Evolutionary conservation across 148 eudicot species (phyloP), one percentile per base, ranked within the genome.

Genomic region (Salicornia ramosissima): DNA sequence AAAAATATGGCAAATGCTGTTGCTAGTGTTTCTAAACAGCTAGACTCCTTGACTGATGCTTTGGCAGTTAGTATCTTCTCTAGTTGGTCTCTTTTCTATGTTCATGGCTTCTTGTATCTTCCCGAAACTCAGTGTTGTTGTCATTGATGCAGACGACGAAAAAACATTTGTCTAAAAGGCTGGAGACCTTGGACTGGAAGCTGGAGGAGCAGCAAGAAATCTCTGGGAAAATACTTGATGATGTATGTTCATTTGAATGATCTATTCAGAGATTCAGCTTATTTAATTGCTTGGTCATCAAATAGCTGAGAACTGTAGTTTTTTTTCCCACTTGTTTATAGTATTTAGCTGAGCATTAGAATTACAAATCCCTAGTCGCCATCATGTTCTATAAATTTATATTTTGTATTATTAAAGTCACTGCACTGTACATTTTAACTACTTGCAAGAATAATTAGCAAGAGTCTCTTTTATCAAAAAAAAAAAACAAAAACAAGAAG

Each of bases 1-100:
- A 77, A 90, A 81, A 92, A 92, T 78, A 90, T 92, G 98, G 90
- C 98, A 67, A 92, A 80, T 77, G 98, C 98, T 73, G 98, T 92
- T 79, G 83, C 87, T 71, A 72, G 77, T 49, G 94, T 92, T 39
- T 85, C 96, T 6, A 92, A 90, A 74, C 97, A 92, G 79, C 84
- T 92, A 61, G 97, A 92, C 75, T 65, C 82, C 75, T 87, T 92
- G 21, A 81, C 94, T 21, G 98, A 92, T 59, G 84, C 98, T 67
- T 52, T 92, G 67, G 84, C 84, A 64, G 98, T 92, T 60, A 83
- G 94, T 83, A 69, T 69, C 50, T 15, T 65, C 57, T 62, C 42
- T 36, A n/a, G 28, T 33, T 55, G 30, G n/a, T 49, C 53, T 60
- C 54, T 69, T 30, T 67, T 61, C n/a, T 3, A 18, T 34, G 18